Conservation (phyloP, 345 rosid species). For the Moricandia moricandioides region DNA sequence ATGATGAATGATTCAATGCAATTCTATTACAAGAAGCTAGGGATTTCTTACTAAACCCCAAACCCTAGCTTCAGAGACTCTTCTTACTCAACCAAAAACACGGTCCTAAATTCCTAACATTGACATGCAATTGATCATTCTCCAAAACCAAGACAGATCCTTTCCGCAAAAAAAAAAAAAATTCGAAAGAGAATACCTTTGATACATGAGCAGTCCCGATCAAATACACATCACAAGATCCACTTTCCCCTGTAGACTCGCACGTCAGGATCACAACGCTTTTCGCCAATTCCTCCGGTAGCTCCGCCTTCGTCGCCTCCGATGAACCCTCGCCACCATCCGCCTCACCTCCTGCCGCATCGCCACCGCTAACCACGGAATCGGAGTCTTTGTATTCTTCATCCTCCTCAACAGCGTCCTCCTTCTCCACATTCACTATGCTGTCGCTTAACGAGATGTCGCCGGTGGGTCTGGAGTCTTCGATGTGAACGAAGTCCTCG, state of each 20-base stretch:
- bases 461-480: slow-evolving; percentile 49
- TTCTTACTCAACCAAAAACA: not conserved
- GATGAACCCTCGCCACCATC: slow-evolving; percentile 20
- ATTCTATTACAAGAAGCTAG: not conserved
- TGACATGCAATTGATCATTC: slow-evolving; percentile 14
- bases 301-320: slow-evolving; percentile 39
- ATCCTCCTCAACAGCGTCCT: slow-evolving; percentile 6
- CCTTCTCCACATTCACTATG: slow-evolving; percentile 61
- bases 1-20: slow-evolving; percentile 37
- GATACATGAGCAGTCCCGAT: slow-evolving; percentile 96
- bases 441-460: slow-evolving; percentile 63
- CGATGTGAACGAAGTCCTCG: slow-evolving; percentile 82
- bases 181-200: slow-evolving; percentile 45
- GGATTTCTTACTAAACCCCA: not conserved
- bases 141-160: not conserved
- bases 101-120: not conserved
- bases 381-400: slow-evolving; percentile 24
- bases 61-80: not conserved
- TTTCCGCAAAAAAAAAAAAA: not conserved
- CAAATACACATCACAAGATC: slow-evolving; percentile 78
- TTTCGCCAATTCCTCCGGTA: slow-evolving; percentile 72
- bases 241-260: slow-evolving; percentile 65
- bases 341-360: not conserved
- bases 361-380: slow-evolving; percentile 19
- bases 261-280: slow-evolving; percentile 70